These are phyloP conservation scores for Leishmania mexicana DNA, from an alignment of 208 protist genomes.

Conservation along the genomic window DNA sequence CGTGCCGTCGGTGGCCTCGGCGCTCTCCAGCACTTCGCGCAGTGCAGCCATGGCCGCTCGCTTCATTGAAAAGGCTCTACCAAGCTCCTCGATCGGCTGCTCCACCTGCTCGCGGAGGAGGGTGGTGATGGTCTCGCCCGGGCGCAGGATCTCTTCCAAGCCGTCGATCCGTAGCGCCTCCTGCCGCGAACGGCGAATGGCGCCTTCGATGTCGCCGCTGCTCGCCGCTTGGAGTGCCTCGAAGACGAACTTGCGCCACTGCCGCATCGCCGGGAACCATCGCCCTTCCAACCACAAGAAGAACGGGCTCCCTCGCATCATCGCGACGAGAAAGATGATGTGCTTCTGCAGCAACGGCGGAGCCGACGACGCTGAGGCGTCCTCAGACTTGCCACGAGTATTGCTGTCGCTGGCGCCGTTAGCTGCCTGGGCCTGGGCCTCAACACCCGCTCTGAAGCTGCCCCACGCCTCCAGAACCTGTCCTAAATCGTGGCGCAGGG, in stretches of 20 bases:
- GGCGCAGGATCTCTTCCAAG: constrained; percentile 69
- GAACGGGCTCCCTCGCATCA: constrained; percentile 46
- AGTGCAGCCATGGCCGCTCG: constrained; percentile 35
- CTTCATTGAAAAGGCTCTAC: constrained; percentile 30
- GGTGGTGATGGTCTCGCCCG: constrained; percentile 56
- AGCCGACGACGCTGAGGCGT: not conserved
- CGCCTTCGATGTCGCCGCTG: constrained; percentile 35
- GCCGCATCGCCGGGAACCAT: constrained; percentile 73
- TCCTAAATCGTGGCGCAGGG: constrained; percentile 35
- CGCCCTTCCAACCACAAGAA: constrained; percentile 63
- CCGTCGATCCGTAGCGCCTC: constrained; percentile 41
- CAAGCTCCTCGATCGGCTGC: constrained; percentile 44
- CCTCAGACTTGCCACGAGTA: not conserved
- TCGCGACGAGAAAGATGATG: constrained; percentile 4
- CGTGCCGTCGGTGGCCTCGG: not conserved
- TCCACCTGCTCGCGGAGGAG: constrained; percentile 51
- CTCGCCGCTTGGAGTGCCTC: constrained; percentile 34
- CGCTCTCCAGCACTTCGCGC: constrained; percentile 29
- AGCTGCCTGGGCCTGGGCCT: not conserved
- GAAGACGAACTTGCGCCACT: constrained; percentile 53
- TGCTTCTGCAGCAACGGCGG: not conserved
- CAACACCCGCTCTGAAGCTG: constrained; percentile 27
- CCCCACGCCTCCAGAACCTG: constrained; percentile 42
- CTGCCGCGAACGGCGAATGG: constrained; percentile 41
- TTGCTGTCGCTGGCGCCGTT: not conserved